Base-by-base conservation (phyloP, 2,329 filamentous ascomycete genomes). In the Stagonosporopsis cucurbitacearum region DNA sequence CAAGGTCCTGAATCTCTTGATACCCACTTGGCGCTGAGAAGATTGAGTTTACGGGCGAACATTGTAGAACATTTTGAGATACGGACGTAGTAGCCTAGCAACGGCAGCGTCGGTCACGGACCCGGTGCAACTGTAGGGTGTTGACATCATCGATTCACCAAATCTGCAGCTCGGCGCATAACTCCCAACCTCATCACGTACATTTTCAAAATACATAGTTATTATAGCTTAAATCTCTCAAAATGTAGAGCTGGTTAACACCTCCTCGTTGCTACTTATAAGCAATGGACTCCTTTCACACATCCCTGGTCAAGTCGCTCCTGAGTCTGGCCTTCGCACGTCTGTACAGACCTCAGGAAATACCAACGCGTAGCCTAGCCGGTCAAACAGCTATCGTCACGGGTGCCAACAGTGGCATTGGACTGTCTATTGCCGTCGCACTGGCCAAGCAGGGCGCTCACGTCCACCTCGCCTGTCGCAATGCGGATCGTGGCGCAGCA, bases 381-480 rank as follows among this genome's bases (percentile, higher is more conserved):
- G 77, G 78, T 12, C 79, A 79, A 59, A 80, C 77, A 0, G 76
- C 82, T 3, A 69, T 84, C 8, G 64, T 83, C 15, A 83, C 82
- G 6, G 81, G 82, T 20, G 79, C 79, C 9, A 84, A 80, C 37
- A 75, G 78, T 2, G 82, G 82, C 4, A 67, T 84, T 13, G 82
- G 82, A 0, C 75, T 80, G 2, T 61, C 46, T 12, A 63, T 66
- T 11, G 63, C 62, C 2, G 45, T 51, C 4, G 30, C 56, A 15
- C 47, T 62, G 12, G 54, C 62, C 13, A 55, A 42, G 13, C 59
- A 64, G 43, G 59, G 58, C 19, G 61, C 62, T 8, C 52, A 48
- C 7, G 62, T 64, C 1, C 50, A 54, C 30, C 55, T 64, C 0
- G 59, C 61, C 15, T 66, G 59, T 20, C 63, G 63, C n/a, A 63